phyloP scores from a whole-genome alignment of 1,284 basidiomycete genomes.

The Ceraceosorus bombacis region DNA sequence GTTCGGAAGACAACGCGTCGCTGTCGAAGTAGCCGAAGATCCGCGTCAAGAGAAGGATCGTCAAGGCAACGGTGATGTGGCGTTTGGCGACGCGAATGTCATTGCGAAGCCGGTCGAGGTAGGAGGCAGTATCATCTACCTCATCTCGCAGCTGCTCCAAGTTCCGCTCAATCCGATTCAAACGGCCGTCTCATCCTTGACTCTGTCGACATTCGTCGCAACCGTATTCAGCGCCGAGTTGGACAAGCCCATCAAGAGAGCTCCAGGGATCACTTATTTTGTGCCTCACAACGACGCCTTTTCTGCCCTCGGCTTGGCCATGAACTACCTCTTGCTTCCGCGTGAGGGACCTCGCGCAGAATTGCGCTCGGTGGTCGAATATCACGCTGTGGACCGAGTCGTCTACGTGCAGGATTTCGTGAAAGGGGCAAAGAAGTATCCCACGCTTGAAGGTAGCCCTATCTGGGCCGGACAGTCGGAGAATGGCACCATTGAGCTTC shows the following conservation, averaged over 20 bases:
- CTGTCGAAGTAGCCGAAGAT: slow-evolving; percentile 45
- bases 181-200: slow-evolving; percentile 69
- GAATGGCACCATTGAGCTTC: slow-evolving; percentile 25
- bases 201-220: slow-evolving; percentile 64
- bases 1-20: slow-evolving; percentile 49
- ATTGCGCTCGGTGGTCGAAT: slow-evolving; percentile 65
- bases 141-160: slow-evolving; percentile 71
- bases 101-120: slow-evolving; percentile 69
- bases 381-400: slow-evolving; percentile 72
- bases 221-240: slow-evolving; percentile 51
- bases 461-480: slow-evolving; percentile 28
- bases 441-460: slow-evolving; percentile 50
- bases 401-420: slow-evolving; percentile 64
- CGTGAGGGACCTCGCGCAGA: slow-evolving; percentile 8
- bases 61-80: slow-evolving; percentile 52
- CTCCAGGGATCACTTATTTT: slow-evolving; percentile 70
- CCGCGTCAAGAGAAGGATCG: slow-evolving; percentile 44
- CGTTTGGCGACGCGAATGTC: slow-evolving; percentile 75
- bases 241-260: slow-evolving; percentile 26
- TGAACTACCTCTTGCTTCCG: slow-evolving; percentile 66
- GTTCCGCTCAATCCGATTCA: slow-evolving; percentile 75
- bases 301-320: slow-evolving; percentile 75
- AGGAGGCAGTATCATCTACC: slow-evolving; percentile 71
- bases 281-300: slow-evolving; percentile 85
- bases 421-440: slow-evolving; percentile 28